Base-by-base conservation (phyloP, 2,329 filamentous ascomycete species). In the Colletotrichum echinochloae region DNA sequence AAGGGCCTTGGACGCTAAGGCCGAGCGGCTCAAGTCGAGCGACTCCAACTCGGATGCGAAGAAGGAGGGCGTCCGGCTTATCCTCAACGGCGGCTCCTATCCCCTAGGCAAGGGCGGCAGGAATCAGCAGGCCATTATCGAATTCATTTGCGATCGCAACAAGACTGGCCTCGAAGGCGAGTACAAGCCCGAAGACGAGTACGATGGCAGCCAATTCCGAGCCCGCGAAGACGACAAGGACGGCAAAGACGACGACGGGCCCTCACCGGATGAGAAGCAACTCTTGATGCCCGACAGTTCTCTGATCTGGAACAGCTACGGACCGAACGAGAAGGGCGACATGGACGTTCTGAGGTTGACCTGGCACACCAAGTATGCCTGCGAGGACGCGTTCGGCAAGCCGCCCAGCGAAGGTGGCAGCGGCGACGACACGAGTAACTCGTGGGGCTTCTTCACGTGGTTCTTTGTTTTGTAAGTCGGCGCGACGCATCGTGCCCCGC, bases 361-460 rank as follows among this genome's bases (percentile, higher is more conserved):
- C 44, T 99, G 95, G 95, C 85, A 88, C 78, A 98, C 95, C 18
- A 94, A 95, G 80, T 91, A 94, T 78, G 95, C 94, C 0, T 98
- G 96, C 79, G 91, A 94, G 77, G 84, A 82, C 46, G 73, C 73
- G 5, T 76, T 80, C 76, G 75, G 79, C 33, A 75, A 81, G 61
- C 77, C 78, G 60, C 79, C 79, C 33, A 81, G 78, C 46, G 82
- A 84, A 44, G 83, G 83, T 74, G 81, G 83, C 57, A 76, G 77
- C 48, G 74, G 78, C 51, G 79, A 82, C 68, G 79, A 82, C 68
- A 83, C 84, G 67, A 84, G 85, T 63, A 81, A 80, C 23, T 87
- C 89, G 78, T 98, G 95, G 96, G 96, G 96, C 1, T 96, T 98
- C 85, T 98, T 98, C 78, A 98, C 95, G 23, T 99, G 96, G 96